Conservation (phyloP, 805 yeast genomes). For the Metschnikowia bowlesiae region DNA sequence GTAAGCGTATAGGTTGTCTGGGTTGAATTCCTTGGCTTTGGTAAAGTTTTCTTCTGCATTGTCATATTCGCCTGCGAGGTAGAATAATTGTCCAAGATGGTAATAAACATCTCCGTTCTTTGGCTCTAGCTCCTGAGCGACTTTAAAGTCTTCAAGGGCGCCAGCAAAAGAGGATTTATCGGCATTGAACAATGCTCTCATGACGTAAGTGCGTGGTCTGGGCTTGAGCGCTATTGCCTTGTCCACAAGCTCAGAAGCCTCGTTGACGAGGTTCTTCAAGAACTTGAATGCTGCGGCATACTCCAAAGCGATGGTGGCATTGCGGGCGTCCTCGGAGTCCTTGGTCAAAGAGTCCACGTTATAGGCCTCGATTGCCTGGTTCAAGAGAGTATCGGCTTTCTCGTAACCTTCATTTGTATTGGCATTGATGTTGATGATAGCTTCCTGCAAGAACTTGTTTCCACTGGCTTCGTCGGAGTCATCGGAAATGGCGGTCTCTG, state of each 20-base stretch:
- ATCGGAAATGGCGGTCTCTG: constrained; percentile 48
- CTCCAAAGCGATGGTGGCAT: constrained; percentile 71
- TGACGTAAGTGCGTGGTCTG: constrained; percentile 76
- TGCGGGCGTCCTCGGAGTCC: constrained; percentile 35
- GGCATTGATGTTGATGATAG: constrained; percentile 49
- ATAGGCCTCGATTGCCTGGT: constrained; percentile 54
- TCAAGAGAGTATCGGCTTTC: constrained; percentile 53
- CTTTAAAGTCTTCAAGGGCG: constrained; percentile 61
- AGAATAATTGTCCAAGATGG: constrained; percentile 90
- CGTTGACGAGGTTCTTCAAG: constrained; percentile 66
- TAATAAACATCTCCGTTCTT: constrained; percentile 79
- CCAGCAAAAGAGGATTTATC: constrained; percentile 65
- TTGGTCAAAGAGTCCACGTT: constrained; percentile 28
- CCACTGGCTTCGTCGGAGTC: constrained; percentile 49
- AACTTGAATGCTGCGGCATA: constrained; percentile 79
- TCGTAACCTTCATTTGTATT: constrained; percentile 58
- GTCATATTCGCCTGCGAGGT: constrained; percentile 68
- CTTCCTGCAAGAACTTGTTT: constrained; percentile 61
- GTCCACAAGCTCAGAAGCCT: constrained; percentile 61
- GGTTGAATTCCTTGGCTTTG: constrained; percentile 70
- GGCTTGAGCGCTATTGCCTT: constrained; percentile 64
- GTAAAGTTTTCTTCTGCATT: constrained; percentile 72
- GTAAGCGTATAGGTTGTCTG: constrained; percentile 74
- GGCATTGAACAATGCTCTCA: constrained; percentile 77
- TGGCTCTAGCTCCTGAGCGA: constrained; percentile 67